These are phyloP conservation scores for Trichoderma asperellum DNA, from an alignment of 2,329 filamentous ascomycete species.

Conservation along the genomic window DNA sequence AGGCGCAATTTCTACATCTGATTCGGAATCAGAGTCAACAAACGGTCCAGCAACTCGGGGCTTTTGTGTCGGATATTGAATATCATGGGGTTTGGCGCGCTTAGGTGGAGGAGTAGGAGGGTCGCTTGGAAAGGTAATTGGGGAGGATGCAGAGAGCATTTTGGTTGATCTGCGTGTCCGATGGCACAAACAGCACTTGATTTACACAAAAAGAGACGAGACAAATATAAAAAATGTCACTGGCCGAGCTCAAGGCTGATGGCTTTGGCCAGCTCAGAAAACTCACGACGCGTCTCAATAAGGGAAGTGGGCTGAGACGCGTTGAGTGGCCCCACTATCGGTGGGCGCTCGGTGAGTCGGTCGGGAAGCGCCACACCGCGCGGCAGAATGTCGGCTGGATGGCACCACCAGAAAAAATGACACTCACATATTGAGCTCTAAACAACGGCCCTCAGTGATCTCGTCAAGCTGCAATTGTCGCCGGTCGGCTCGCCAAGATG, in stretches of 20 bases:
- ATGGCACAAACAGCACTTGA: background rate
- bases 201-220: background rate
- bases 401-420: slow-evolving; percentile 28
- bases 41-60: slow-evolving; percentile 46
- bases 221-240: background rate
- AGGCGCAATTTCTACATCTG: slow-evolving; percentile 27
- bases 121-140: slow-evolving; percentile 58
- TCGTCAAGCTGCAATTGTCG: slow-evolving; percentile 27
- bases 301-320: slow-evolving; percentile 31
- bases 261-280: background rate
- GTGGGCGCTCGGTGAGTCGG: slow-evolving; percentile 2
- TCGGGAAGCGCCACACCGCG: background rate
- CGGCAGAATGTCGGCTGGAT: slow-evolving; percentile 17
- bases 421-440: slow-evolving; percentile 24
- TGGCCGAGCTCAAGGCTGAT: background rate
- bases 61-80: slow-evolving; percentile 43
- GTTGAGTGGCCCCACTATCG: slow-evolving; percentile 34
- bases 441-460: slow-evolving; percentile 20
- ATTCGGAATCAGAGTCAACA: slow-evolving; percentile 44
- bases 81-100: slow-evolving; percentile 43
- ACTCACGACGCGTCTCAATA: slow-evolving; percentile 30
- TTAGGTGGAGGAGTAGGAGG: slow-evolving; percentile 47
- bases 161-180: slow-evolving; percentile 29
- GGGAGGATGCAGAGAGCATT: slow-evolving; percentile 66
- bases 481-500: slow-evolving; percentile 47